phyloP scores from a whole-genome alignment of 176 grass and related monocot species.

The Thinopyrum elongatum region DNA sequence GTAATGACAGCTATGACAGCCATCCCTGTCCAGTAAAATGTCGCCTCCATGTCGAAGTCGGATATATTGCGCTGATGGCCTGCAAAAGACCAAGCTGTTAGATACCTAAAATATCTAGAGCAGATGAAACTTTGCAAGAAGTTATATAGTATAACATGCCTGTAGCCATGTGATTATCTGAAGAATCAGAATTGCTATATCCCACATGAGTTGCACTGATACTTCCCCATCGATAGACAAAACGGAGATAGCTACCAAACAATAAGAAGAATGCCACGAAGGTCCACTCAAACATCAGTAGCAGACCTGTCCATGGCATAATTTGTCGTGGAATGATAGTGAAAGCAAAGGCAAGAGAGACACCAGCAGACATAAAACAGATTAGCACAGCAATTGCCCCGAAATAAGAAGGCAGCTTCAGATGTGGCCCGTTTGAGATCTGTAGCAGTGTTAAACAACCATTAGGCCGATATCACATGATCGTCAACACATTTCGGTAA shows the following conservation, averaged over 20 bases:
- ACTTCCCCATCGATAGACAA: conserved; percentile 70
- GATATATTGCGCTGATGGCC: conserved; percentile 61
- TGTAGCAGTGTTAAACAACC: conserved; percentile 31
- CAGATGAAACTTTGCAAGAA: not conserved
- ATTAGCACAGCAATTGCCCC: conserved; percentile 51
- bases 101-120: not conserved
- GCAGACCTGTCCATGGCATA: conserved; percentile 85
- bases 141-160: conserved; percentile 50
- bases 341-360: conserved; percentile 75
- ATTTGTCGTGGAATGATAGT: conserved; percentile 66
- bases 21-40: conserved; percentile 73
- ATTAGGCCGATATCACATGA: conserved; percentile 18
- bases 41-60: conserved; percentile 42
- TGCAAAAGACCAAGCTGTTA: conserved; percentile 39
- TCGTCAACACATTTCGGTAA: conserved; percentile 13
- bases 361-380: conserved; percentile 51
- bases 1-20: conserved; percentile 56
- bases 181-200: conserved; percentile 33
- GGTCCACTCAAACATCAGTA: conserved; percentile 79
- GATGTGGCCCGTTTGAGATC: conserved; percentile 51
- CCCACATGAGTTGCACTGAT: conserved; percentile 46
- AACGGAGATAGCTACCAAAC: conserved; percentile 69
- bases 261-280: conserved; percentile 70
- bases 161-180: conserved; percentile 59
- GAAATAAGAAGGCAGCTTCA: conserved; percentile 69